Evolutionary conservation across 257 asterid species (phyloP).

Genomic region (Plantago major): DNA sequence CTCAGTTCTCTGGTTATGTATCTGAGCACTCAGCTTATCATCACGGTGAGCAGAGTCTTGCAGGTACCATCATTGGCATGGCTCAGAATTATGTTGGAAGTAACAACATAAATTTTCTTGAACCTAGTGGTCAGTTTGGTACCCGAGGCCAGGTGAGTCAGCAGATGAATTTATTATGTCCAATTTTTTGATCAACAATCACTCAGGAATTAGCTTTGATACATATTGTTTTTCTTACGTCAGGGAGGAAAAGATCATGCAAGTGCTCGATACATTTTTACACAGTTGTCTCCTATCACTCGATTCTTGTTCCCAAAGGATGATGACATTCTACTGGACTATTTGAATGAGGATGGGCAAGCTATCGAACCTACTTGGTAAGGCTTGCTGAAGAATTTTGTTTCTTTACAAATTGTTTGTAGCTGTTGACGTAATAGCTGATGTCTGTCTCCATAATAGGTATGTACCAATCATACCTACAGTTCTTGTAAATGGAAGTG

Average conservation of each 20-base stretch:
- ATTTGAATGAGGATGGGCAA: slow-evolving; percentile 92
- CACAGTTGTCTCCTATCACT: slow-evolving; percentile 64
- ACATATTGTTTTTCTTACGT: not conserved
- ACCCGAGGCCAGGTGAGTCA: slow-evolving; percentile 72
- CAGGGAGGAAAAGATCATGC: slow-evolving; percentile 99
- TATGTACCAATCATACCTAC: slow-evolving; percentile 78
- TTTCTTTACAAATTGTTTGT: not conserved
- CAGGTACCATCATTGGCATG: slow-evolving; percentile 91
- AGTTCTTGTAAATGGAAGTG: slow-evolving; percentile 97
- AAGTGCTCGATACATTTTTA: slow-evolving; percentile 81
- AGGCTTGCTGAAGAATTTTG: slow-evolving; percentile 9
- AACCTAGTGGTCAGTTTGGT: slow-evolving; percentile 97
- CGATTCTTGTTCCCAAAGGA: slow-evolving; percentile 78
- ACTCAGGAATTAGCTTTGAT: not conserved
- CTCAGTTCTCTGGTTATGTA: slow-evolving; percentile 93
- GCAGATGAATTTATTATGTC: not conserved
- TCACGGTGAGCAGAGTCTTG: slow-evolving; percentile 97
- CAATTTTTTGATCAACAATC: not conserved
- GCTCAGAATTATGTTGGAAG: slow-evolving; percentile 95
- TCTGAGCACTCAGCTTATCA: slow-evolving; percentile 99
- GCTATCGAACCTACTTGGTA: slow-evolving; percentile 90
- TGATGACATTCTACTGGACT: slow-evolving; percentile 76
- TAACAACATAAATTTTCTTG: slow-evolving; percentile 83
- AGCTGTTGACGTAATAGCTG: slow-evolving; percentile 6
- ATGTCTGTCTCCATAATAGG: slow-evolving; percentile 36